Base-by-base conservation (phyloP, 2,329 filamentous ascomycete genomes). In the Grosmannia serpens region DNA sequence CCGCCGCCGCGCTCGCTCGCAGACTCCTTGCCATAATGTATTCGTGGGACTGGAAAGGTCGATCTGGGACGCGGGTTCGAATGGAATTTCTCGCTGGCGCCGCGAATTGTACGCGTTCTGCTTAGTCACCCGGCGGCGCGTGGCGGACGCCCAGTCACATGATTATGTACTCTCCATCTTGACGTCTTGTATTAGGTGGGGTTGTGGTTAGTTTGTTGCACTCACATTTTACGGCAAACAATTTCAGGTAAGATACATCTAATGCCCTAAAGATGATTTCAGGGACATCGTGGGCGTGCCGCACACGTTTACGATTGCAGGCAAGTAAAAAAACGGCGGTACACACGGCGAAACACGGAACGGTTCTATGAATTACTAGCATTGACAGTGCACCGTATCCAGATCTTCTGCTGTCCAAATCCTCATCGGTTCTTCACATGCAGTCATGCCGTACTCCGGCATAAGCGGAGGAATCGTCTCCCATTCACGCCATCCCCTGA, bases 1-100 rank as follows among this genome's bases (percentile, higher is more conserved):
- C 61, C 4, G 60, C 61, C 8, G 54, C 61, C 5, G 61, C 61
- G 44, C 61, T 62, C 15, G 58, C 60, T 8, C 60, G 51, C 13
- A 44, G 33, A 10, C 44, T 58, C 17, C 61, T 59, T 2, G 53
- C 56, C 61, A 62, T 61, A 20, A 41, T 5, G 31, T 33, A n/a
- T n/a, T n/a, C n/a, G n/a, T n/a, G n/a, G n/a, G n/a, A n/a, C n/a
- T n/a, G n/a, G n/a, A n/a, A n/a, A n/a, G n/a, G n/a, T n/a, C n/a
- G n/a, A n/a, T n/a, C n/a, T n/a, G n/a, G n/a, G n/a, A n/a, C n/a
- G n/a, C n/a, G n/a, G n/a, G n/a, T n/a, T n/a, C n/a, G n/a, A n/a
- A n/a, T n/a, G n/a, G n/a, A n/a, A n/a, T n/a, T n/a, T n/a, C n/a
- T n/a, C n/a, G n/a, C n/a, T n/a, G n/a, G n/a, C n/a, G n/a, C n/a